phyloP scores from a whole-genome alignment of 164 flowering plant species.

The Cinnamomum chago region DNA sequence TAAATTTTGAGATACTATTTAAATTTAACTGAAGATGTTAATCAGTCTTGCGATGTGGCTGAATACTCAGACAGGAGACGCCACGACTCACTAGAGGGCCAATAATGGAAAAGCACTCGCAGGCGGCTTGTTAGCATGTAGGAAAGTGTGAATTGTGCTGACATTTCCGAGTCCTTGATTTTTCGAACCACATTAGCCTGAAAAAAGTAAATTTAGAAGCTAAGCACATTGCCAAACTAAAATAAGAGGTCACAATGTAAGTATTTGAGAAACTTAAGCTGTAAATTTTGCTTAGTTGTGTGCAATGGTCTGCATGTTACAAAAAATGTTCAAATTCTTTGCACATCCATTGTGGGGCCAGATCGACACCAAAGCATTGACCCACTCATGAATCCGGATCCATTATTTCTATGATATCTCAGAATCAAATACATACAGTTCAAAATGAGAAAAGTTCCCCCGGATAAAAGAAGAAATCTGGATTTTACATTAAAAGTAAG shows the following conservation, averaged over 20 bases:
- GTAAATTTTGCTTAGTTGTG: too few species aligned
- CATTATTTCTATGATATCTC: too few species aligned
- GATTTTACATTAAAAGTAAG: too few species aligned
- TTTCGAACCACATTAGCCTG: slow-evolving; percentile 94
- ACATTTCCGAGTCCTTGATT: slow-evolving; percentile 98
- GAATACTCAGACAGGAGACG: slow-evolving; percentile 88
- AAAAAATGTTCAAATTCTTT: too few species aligned
- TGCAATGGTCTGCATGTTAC: too few species aligned
- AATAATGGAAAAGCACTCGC: slow-evolving; percentile 83
- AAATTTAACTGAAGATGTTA: background rate
- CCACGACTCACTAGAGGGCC: slow-evolving; percentile 50
- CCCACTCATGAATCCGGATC: too few species aligned
- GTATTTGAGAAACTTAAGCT: too few species aligned
- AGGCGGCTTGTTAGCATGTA: slow-evolving; percentile 95
- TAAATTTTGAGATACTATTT: background rate
- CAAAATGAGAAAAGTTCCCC: too few species aligned
- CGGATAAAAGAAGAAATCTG: too few species aligned
- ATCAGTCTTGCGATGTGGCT: slow-evolving; percentile 78
- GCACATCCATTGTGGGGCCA: too few species aligned
- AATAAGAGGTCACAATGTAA: background rate
- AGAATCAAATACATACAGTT: too few species aligned
- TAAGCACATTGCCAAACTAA: slow-evolving; percentile 6
- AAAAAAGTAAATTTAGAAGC: background rate
- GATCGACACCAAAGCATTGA: too few species aligned
- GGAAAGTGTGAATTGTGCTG: slow-evolving; percentile 91